Evolutionary conservation across 2,329 filamentous ascomycete genomes (phyloP).

Genomic region (Zasmidium angulare): DNA sequence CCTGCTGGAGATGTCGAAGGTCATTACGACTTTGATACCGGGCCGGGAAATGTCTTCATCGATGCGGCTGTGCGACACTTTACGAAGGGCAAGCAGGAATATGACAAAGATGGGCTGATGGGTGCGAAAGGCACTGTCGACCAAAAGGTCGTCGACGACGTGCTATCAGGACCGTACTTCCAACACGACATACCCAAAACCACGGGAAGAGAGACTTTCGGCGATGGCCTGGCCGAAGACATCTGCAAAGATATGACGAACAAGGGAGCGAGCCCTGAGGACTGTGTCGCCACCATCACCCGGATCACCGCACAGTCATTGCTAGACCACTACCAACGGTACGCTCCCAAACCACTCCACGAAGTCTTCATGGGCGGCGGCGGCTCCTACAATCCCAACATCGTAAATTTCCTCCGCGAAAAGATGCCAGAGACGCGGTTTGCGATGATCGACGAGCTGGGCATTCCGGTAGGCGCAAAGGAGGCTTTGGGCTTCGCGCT

Average conservation of each 20-base stretch:
- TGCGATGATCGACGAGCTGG: constrained; percentile 57
- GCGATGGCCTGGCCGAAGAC: constrained; percentile 22
- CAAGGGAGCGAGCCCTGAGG: constrained; percentile 17
- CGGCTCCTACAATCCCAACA: constrained; percentile 60
- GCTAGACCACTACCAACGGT: constrained; percentile 24
- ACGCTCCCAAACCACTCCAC: constrained; percentile 25
- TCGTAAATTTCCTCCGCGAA: constrained; percentile 53
- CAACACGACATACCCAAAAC: constrained; percentile 23
- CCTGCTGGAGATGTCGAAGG: constrained; percentile 21
- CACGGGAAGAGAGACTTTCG: constrained; percentile 25
- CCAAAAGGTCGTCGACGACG: constrained; percentile 23
- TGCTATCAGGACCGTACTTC: constrained; percentile 22
- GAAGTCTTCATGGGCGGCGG: constrained; percentile 64
- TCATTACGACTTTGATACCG: constrained; percentile 15
- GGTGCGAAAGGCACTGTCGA: constrained; percentile 22
- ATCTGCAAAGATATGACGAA: constrained; percentile 18
- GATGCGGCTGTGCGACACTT: constrained; percentile 27
- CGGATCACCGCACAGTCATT: constrained; percentile 27
- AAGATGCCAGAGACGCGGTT: constrained; percentile 52
- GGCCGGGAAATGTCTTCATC: constrained; percentile 29
- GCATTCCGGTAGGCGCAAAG: constrained; percentile 58
- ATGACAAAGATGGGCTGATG: constrained; percentile 25
- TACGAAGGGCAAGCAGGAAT: constrained; percentile 23
- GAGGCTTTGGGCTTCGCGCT: constrained; percentile 62
- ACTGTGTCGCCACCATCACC: constrained; percentile 29